Base-by-base conservation (phyloP, 23 red algal species). In the Cyanidiococcus yangmingshanensis region DNA sequence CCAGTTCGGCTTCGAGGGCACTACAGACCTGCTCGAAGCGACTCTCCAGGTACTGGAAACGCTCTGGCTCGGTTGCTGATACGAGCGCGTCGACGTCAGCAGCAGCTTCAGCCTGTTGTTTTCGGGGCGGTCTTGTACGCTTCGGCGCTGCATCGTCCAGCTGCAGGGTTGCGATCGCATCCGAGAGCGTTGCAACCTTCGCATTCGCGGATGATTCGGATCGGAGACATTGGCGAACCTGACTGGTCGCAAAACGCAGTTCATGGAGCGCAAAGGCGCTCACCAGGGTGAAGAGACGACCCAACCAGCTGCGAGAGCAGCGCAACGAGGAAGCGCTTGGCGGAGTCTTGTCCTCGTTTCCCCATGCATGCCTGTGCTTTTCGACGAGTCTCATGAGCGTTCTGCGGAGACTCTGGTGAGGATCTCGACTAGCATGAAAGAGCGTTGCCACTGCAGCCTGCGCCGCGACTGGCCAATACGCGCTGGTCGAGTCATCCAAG, bases 401-500 rank as follows among this genome's bases (percentile, higher is more conserved):
- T 58, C 40, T 76, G 67, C 35, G 82, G 68, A 30, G 38, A 26
- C 76, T 90, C 88, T 21, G 77, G 58, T 67, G 82, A 75, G 45
- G 83, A 76, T 45, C 31, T 38, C 76, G 50, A 54, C 30, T 76
- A 15, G 71, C 78, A 40, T 77, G 76, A 24, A 89, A 24, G 18
- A 80, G 78, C 59, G 79, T 67, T 50, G 82, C 79, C 32, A 82
- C 75, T 21, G 80, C 74, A 16, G 79, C 57, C 59, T 83, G 40
- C 16, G 39, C 80, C 18, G 59, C 71, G 7, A 58, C 75, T 77
- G 37, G 37, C 75, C 67, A 58, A 24, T 84, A 54, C 30, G 58
- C 39, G 68, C 79, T 74, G 54, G 34, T 82, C 59, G 40, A 76
- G 85, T 39, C 71, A 26, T 29, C 40, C 45, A 39, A 79, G 58